Evolutionary conservation across 2,329 filamentous ascomycete species (phyloP), one percentile per base, ranked within the genome.

Genomic region (Ceratocystis alfenasii): DNA sequence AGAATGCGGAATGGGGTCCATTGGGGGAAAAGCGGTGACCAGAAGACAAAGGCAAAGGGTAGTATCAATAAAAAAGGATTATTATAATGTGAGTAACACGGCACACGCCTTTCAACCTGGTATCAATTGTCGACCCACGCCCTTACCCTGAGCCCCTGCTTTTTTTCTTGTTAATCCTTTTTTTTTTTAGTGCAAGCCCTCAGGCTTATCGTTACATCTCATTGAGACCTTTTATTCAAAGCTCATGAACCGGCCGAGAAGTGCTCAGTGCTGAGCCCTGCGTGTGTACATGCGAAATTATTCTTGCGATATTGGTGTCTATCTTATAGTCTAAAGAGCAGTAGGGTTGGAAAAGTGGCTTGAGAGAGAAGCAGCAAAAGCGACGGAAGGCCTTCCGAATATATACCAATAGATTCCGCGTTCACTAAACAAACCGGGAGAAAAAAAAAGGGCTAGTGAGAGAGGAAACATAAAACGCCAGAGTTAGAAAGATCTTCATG

Each of bases 21-120:
- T 25, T 33, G 55, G 25, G 25, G 12, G 28, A 59, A 59, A 7
- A 36, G 55, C 55, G 55, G 55, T 48, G 41, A 59, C 50, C 12
- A 50, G 44, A 36, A 5, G 15, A 28, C 15, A 28, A 46, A 67
- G 45, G 63, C n/a, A 64, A 50, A 59, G 41, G 60, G 46, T 20
- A 20, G 20, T 8, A 12, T 61, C 46, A 53, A 46, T 17, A n/a
- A 30, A n/a, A 2, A n/a, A 48, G 59, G 36, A 15, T 53, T 17
- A 3, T 22, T n/a, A 62, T 20, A 62, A 62, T n/a, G 28, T 33
- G 33, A n/a, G 55, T 59, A 59, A 20, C 30, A 59, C 28, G 28
- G 17, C 55, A 59, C 55, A 59, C 17, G 17, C 12, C 1, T 20
- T 41, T 41, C 3, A 41, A 15, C 36, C 36, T 41, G 8, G 33